Evolutionary conservation across 352 stramenopile species (phyloP), one percentile per base, ranked within the genome.

Genomic region (Globisporangium spiculum): DNA sequence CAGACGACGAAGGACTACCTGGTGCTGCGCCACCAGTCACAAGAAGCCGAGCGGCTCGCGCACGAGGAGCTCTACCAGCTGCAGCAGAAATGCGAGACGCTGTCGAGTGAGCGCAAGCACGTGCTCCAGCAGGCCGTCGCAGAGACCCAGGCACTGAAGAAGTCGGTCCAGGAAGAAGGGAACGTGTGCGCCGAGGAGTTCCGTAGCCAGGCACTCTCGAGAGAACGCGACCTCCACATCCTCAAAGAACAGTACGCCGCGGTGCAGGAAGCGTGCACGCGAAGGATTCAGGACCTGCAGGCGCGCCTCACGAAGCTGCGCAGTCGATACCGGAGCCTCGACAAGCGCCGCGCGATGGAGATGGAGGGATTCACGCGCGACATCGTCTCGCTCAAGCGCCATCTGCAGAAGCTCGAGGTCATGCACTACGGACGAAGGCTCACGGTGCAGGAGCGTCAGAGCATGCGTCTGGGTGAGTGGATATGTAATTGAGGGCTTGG

Each of bases 321-420:
- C 14, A 75, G 63, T 26, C 75, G 82, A 6, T 94, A 93, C 55
- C 81, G 72, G 2, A 84, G 69, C 60, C 63, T 95, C 7, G 86
- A 93, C 60, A 87, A 81, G 26, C 74, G 88, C 20, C 78, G 88
- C 12, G 76, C 83, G 1, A 89, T 95, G 84, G 88, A 95, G 64
- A 93, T 93, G 84, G 88, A 95, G 55, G 88, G 86, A 0, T 95
- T 94, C 67, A 89, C 82, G 20, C 70, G 85, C 6, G 87, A 93
- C 52, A 67, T 94, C 24, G 74, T 77, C 0, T 72, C 72, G 32
- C 67, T 93, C 36, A 91, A 87, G 70, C 71, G 82, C 1, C 77
- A 93, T 68, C 67, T 92, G 20, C 82, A 92, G 65, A 88, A 89
- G 48, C 73, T 94, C 22, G 87, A 94, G 60, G 77, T 86, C 26